Percentiles rank a stretch among this genome's conserved stretches.
Evolutionary conservation across 495 filamentous ascomycete genomes (phyloP).

Genomic region (Podospora anserina): DNA sequence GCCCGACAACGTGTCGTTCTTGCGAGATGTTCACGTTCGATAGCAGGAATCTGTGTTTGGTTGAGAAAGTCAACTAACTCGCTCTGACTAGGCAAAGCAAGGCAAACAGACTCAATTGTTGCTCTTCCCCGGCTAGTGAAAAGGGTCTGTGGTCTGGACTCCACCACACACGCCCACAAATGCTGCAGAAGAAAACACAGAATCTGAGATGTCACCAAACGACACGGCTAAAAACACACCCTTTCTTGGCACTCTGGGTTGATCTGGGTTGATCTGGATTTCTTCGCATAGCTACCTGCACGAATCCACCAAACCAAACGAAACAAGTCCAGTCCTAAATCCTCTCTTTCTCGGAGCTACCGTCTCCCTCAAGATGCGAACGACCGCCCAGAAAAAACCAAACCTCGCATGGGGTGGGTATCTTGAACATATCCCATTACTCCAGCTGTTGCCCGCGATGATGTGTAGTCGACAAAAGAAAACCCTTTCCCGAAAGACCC

Average conservation of each 20-base stretch:
- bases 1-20: too few species aligned
- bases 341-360: too few species aligned
- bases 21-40: too few species aligned
- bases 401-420: neutral
- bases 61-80: too few species aligned
- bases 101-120: too few species aligned
- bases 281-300: neutral
- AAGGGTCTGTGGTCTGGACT: neutral
- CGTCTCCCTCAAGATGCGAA: neutral
- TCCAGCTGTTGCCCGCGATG: neutral
- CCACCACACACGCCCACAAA: neutral
- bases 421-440: neutral
- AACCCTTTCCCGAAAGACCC: neutral
- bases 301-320: neutral
- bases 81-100: too few species aligned
- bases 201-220: neutral
- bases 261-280: neutral
- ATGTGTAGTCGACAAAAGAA: slow-evolving; percentile 3
- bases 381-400: neutral
- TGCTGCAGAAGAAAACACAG: neutral
- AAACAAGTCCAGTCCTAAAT: neutral
- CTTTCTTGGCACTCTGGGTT: neutral
- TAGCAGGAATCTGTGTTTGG: too few species aligned
- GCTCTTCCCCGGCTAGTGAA: too few species aligned
- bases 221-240: neutral